Conservation (phyloP, 1,284 basidiomycete genomes). For the Sporisorium exsertum region DNA sequence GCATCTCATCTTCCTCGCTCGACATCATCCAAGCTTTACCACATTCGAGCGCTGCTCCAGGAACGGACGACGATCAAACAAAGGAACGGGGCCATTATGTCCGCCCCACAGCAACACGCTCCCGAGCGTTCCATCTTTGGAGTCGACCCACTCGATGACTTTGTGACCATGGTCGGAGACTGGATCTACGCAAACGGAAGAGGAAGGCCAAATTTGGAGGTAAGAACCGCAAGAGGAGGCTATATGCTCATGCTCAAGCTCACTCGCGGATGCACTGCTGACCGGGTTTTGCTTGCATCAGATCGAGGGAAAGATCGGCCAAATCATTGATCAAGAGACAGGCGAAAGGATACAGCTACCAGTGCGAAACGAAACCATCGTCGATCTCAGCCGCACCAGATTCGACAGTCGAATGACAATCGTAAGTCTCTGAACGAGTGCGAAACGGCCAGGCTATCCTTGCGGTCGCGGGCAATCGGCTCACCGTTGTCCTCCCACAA, state of each 20-base stretch:
- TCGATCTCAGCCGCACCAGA: constrained; percentile 69
- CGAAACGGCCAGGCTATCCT: not conserved
- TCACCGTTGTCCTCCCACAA: not conserved
- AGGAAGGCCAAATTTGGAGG: constrained; percentile 72
- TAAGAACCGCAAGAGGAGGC: constrained; percentile 52
- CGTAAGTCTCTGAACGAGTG: constrained; percentile 73
- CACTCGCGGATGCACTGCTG: not conserved
- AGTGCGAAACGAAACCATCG: constrained; percentile 82
- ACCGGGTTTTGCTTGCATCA: constrained; percentile 71
- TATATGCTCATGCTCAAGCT: not conserved
- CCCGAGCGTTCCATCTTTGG: constrained; percentile 89
- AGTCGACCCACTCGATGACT: constrained; percentile 92
- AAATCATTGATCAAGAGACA: constrained; percentile 76
- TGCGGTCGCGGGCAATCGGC: not conserved
- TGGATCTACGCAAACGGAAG: constrained; percentile 75
- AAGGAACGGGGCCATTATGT: not conserved
- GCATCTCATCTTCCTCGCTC: not conserved
- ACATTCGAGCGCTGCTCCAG: no score
- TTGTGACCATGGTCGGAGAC: constrained; percentile 89
- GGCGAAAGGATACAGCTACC: constrained; percentile 77
- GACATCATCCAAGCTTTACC: not conserved
- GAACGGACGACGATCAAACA: not conserved
- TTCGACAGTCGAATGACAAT: constrained; percentile 93
- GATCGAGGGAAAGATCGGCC: constrained; percentile 93
- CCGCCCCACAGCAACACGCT: constrained; percentile 36